Evolutionary conservation across 495 filamentous ascomycete species (phyloP).

Genomic region (Annulohypoxylon nitens): DNA sequence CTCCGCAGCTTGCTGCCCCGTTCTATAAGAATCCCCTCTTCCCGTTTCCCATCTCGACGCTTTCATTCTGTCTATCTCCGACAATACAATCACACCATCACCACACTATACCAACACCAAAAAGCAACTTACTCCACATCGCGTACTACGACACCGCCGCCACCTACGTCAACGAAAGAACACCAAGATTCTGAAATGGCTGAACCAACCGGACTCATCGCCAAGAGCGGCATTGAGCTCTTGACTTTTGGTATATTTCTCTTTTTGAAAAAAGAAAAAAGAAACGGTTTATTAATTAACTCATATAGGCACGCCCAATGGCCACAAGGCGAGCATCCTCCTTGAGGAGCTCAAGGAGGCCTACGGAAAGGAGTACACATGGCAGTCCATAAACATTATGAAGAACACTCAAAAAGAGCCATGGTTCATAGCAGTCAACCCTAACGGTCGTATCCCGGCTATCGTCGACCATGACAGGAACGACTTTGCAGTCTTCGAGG

Average conservation of each 20-base stretch:
- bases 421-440: constrained; percentile 74
- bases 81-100: neutral
- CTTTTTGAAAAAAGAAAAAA: too few species aligned
- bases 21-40: constrained; percentile 32
- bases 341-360: constrained; percentile 79
- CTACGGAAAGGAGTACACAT: constrained; percentile 70
- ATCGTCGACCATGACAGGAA: constrained; percentile 75
- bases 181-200: constrained; percentile 45
- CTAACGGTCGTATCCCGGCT: constrained; percentile 89
- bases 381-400: constrained; percentile 74
- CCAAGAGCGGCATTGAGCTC: constrained; percentile 69
- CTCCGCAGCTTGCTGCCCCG: constrained; percentile 23
- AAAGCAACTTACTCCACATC: constrained; percentile 42
- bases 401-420: constrained; percentile 84
- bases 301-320: constrained; percentile 58
- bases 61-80: constrained; percentile 3
- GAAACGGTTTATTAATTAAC: neutral
- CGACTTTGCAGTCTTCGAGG: constrained; percentile 79
- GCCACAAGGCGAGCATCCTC: constrained; percentile 77
- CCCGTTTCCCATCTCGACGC: constrained; percentile 9
- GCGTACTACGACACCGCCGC: neutral
- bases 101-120: neutral
- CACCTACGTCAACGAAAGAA: constrained; percentile 20
- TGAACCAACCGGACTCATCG: constrained; percentile 64
- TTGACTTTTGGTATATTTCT: constrained; percentile 60